Evolutionary conservation across 495 filamentous ascomycete species (phyloP).

Genomic region (Penicillium riverlandense): DNA sequence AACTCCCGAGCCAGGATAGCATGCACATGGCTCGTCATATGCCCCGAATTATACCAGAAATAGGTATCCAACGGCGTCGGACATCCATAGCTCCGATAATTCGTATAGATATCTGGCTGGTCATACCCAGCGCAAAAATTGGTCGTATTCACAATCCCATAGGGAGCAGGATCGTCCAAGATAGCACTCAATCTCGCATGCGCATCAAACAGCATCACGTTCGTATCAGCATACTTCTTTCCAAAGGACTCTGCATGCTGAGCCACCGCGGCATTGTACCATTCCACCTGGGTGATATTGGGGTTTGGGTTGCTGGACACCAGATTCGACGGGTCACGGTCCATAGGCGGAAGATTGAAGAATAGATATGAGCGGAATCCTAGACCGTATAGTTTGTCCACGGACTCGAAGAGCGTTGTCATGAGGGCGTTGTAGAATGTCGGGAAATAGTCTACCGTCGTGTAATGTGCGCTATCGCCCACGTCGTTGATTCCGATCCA

Average conservation of each 20-base stretch:
- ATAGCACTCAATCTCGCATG: slow-evolving; percentile 33
- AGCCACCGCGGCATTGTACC: slow-evolving; percentile 31
- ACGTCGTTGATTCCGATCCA: slow-evolving; percentile 44
- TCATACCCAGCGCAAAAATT: slow-evolving; percentile 41
- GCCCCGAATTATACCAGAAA: slow-evolving; percentile 47
- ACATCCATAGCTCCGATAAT: slow-evolving; percentile 41
- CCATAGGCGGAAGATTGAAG: slow-evolving; percentile 44
- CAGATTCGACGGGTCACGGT: slow-evolving; percentile 36
- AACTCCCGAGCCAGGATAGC: slow-evolving; percentile 24
- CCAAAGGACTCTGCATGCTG: slow-evolving; percentile 18
- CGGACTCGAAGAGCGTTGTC: slow-evolving; percentile 30
- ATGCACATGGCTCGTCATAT: slow-evolving; percentile 42
- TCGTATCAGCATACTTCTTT: slow-evolving; percentile 15
- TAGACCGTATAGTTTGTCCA: slow-evolving; percentile 28
- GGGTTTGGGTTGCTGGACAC: slow-evolving; percentile 23
- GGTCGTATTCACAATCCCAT: slow-evolving; percentile 43
- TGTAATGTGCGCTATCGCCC: slow-evolving; percentile 30
- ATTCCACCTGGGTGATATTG: slow-evolving; percentile 37
- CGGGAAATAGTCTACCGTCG: slow-evolving; percentile 22
- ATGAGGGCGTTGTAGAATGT: slow-evolving; percentile 30
- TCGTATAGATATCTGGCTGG: slow-evolving; percentile 38
- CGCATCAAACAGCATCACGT: slow-evolving; percentile 39
- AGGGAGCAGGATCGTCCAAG: slow-evolving; percentile 34
- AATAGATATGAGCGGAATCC: slow-evolving; percentile 43
- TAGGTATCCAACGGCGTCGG: slow-evolving; percentile 36